These are phyloP conservation scores for Penicillium roqueforti DNA, from an alignment of 495 filamentous ascomycete species.

Conservation along the genomic window DNA sequence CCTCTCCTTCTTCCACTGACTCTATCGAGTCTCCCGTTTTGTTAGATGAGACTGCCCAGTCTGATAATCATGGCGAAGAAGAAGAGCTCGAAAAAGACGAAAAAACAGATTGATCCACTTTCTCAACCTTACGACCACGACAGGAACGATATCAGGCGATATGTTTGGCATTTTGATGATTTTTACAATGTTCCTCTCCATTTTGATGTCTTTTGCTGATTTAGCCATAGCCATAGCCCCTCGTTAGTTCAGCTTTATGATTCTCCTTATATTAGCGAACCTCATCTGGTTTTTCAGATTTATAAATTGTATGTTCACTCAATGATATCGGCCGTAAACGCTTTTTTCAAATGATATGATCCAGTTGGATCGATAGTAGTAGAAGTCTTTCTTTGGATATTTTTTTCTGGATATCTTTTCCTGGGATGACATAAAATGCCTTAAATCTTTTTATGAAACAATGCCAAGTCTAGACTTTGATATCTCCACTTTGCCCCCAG, in stretches of 20 bases:
- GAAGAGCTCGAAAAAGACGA: neutral
- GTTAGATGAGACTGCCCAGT: neutral
- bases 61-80: neutral
- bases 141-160: conserved; percentile 22
- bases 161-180: conserved; percentile 5
- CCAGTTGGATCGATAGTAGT: no score
- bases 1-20: neutral
- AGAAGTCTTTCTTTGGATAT: no score
- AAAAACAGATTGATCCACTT: neutral
- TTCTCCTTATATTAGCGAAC: neutral
- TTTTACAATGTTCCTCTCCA: neutral
- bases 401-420: no score
- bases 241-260: neutral
- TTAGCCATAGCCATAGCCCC: conserved; percentile 3
- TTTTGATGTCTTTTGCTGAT: neutral
- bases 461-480: conserved; percentile 1
- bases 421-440: no score
- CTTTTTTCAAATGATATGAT: no score
- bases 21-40: neutral
- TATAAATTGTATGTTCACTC: neutral
- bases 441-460: no score
- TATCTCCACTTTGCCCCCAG: conserved; percentile 7
- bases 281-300: neutral
- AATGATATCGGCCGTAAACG: no score
- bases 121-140: conserved; percentile 13